Evolutionary conservation across 805 yeast species (phyloP), one percentile per base, ranked within the genome.

Genomic region (Ogataea kodamae): DNA sequence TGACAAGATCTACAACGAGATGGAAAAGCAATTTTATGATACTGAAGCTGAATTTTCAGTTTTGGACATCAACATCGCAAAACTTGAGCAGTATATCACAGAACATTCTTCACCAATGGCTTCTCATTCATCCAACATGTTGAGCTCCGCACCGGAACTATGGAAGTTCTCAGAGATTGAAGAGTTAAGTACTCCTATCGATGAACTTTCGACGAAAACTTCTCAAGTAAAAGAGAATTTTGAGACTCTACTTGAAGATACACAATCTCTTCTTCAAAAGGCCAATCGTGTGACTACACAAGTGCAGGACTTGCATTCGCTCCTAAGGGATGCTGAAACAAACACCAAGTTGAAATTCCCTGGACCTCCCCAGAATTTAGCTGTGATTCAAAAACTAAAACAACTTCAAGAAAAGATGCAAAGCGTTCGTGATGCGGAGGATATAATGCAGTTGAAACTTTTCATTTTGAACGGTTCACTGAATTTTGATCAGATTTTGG

Each of bases 91-190:
- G 5, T 61, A 51, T 25, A 19, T 62, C 10, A 14, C 19, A 3
- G 55, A 51, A 25, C 62, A 61, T 17, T 18, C 40, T 5, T 29
- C 45, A 10, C 35, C 32, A 1, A 35, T 35, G 4, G 13, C 46
- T 8, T 29, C 18, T 6, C 61, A 59, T 33, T 46, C 61, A 1
- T 20, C 45, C 8, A 40, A 44, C 13, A 33, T 29, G 3, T 48
- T 58, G 3, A 26, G 55, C 5, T 33, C 37, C 9, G 51, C 39
- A 25, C 57, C 59, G 3, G 31, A 42, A 1, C 45, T 33, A 18
- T 60, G 65, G 65, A 55, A 57, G 35, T 35, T 61, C 9, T 25
- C 37, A 32, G 64, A 61, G 34, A 49, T 43, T 5, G 37, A 32
- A 2, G 48, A 49, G 5, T 31, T 61, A 25, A 28, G 33, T 2